phyloP scores from a whole-genome alignment of 2,329 filamentous ascomycete genomes.

The Ophiostoma perfectum region DNA sequence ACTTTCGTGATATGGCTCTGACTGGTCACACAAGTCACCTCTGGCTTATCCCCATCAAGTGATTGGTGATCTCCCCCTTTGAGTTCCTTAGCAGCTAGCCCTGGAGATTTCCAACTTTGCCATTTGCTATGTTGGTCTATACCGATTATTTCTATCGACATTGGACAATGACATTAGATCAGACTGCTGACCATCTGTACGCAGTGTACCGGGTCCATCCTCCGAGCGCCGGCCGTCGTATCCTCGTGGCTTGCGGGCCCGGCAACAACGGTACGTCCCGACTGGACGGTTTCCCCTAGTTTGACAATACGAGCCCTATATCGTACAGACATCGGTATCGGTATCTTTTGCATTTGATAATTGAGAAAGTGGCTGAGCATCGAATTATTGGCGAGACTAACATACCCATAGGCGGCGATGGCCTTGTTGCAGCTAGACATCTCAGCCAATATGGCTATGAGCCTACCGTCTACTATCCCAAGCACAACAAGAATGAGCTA shows the following conservation, averaged over 20 bases:
- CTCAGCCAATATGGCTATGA: constrained; percentile 87
- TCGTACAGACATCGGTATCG: not conserved
- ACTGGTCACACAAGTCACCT: too few species aligned
- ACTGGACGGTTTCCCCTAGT: not conserved
- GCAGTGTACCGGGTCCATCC: constrained; percentile 82
- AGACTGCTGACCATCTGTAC: not conserved
- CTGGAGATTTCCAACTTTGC: not conserved
- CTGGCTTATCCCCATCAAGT: not conserved
- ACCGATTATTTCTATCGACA: not conserved
- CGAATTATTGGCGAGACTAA: not conserved
- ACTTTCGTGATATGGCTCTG: too few species aligned
- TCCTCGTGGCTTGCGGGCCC: constrained; percentile 89
- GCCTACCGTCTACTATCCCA: constrained; percentile 87
- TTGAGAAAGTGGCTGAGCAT: not conserved
- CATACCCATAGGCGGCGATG: constrained; percentile 67
- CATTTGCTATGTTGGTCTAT: not conserved
- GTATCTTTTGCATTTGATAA: not conserved
- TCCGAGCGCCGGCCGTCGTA: constrained; percentile 58
- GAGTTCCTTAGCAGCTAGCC: not conserved
- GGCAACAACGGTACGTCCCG: constrained; percentile 57
- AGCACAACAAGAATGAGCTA: constrained; percentile 81
- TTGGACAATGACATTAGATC: not conserved
- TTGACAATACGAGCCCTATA: not conserved
- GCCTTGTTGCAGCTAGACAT: constrained; percentile 88
- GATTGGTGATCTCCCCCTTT: not conserved